Percentiles rank a stretch among this genome's conserved stretches.
Evolutionary conservation across 179 eudicot genomes (phyloP).

Genomic region (Actinidia chinensis): DNA sequence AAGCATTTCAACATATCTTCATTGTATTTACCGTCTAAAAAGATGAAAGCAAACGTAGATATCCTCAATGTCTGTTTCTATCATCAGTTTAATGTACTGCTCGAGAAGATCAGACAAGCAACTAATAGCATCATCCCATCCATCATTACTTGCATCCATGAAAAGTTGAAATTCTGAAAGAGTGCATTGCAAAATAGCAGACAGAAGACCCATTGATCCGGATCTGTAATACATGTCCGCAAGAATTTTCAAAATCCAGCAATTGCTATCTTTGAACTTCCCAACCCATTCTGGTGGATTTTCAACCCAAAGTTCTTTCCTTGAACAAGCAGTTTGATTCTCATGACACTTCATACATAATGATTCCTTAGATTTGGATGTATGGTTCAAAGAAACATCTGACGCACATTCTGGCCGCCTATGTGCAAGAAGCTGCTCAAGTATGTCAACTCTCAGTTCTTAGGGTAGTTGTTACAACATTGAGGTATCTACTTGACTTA

Average conservation of each 20-base stretch:
- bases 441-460: conserved; percentile 70
- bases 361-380: conserved; percentile 12
- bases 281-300: conserved; percentile 84
- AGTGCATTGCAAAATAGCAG: conserved; percentile 58
- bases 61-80: conserved; percentile 84
- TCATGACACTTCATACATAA: conserved; percentile 3
- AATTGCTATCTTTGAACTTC: conserved; percentile 52
- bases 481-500: conserved; percentile 82
- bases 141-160: conserved; percentile 37
- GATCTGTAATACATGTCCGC: conserved; percentile 52
- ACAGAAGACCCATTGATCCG: conserved; percentile 51
- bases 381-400: conserved; percentile 26
- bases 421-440: conserved; percentile 69
- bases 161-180: conserved; percentile 38
- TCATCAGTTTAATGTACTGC: conserved; percentile 68
- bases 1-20: background rate
- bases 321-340: conserved; percentile 30
- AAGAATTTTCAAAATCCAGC: conserved; percentile 48
- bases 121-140: conserved; percentile 46
- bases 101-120: conserved; percentile 70
- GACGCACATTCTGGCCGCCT: conserved; percentile 40
- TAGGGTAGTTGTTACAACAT: conserved; percentile 79
- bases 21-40: conserved; percentile 56
- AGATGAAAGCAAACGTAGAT: conserved; percentile 68
- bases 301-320: conserved; percentile 62